Evolutionary conservation across 345 rosid species (phyloP), one percentile per base, ranked within the genome.

Genomic region (Eucalyptus viminalis): DNA sequence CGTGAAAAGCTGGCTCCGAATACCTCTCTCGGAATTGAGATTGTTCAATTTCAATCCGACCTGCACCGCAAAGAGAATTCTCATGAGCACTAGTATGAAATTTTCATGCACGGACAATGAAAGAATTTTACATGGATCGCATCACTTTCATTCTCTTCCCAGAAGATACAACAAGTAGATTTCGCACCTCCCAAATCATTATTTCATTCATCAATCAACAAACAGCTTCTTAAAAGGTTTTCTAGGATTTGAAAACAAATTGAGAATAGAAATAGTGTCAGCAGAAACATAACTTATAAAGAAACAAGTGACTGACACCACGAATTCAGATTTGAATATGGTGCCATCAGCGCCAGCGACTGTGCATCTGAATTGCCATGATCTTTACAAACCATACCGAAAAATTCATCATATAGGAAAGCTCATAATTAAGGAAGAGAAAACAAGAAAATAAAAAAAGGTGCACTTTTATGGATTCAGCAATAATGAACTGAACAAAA

Each of bases 331-430:
- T 14, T 65, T 3, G 11, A 65, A n/a, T n/a, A 15, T 65, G 72
- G 3, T 3, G 76, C 10, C 76, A 17, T 69, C 37, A 29, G 0
- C 9, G 8, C 0, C 34, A 6, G 16, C 1, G 1, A 6, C 81
- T 19, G 14, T 72, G 45, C 81, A 72, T 72, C 22, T 37, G 81
- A 72, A 10, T 76, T 37, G 22, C 83, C 22, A 34, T 34, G 25
- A 34, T 34, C 25, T 69, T 69, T 1, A 34, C 44, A 69, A 34
- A 69, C 25, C 81, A 34, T 5, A 69, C 81, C 21, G 5, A 17
- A 69, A 34, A 69, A 17, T 69, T 69, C 81, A 31, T 69, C 81
- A 69, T 69, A 40, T 69, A 31, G 0, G 44, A 69, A 67, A 40
- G 80, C 80, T 34, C 80, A 9, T 69, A 17, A 69, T 34, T 69